phyloP scores from a whole-genome alignment of 352 stramenopile genomes.

The Pythium phragmiticola region DNA sequence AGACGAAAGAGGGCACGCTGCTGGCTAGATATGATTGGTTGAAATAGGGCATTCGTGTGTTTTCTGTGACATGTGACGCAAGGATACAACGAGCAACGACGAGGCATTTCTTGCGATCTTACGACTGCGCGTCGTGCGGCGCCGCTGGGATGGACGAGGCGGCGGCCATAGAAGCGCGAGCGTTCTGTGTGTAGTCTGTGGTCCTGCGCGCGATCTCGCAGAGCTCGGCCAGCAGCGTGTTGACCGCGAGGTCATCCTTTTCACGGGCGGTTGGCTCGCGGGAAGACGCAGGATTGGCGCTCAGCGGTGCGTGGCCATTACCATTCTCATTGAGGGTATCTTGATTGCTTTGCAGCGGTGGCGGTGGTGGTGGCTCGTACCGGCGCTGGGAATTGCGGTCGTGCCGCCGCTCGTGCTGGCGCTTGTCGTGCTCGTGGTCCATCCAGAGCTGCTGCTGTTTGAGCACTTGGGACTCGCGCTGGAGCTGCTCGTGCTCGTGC shows the following conservation, averaged over 20 bases:
- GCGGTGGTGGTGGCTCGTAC: background rate
- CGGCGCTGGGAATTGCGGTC: background rate
- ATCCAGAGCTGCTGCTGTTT: conserved; percentile 5
- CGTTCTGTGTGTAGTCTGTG: conserved; percentile 15
- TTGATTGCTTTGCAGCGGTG: background rate
- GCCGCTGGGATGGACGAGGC: conserved; percentile 1
- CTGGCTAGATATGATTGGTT: conserved; percentile 15
- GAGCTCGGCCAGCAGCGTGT: conserved; percentile 27
- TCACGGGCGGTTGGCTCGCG: conserved; percentile 4
- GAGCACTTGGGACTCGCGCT: conserved; percentile 10
- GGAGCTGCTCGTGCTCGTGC: conserved; percentile 10
- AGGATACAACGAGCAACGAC: conserved; percentile 1
- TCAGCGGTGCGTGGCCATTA: background rate
- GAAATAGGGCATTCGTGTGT: background rate
- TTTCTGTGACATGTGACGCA: conserved; percentile 25
- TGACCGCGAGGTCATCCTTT: conserved; percentile 15
- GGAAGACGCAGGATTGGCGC: background rate
- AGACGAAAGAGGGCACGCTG: background rate
- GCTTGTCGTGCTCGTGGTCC: conserved; percentile 5
- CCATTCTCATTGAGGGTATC: background rate
- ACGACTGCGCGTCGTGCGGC: conserved; percentile 2
- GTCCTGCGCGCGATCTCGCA: conserved; percentile 30
- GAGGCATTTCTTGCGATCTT: no score
- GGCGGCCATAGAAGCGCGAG: conserved; percentile 13
- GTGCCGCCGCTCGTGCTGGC: background rate